Evolutionary conservation across 2,329 filamentous ascomycete species (phyloP).

Genomic region (Diaporthe aspalathi): DNA sequence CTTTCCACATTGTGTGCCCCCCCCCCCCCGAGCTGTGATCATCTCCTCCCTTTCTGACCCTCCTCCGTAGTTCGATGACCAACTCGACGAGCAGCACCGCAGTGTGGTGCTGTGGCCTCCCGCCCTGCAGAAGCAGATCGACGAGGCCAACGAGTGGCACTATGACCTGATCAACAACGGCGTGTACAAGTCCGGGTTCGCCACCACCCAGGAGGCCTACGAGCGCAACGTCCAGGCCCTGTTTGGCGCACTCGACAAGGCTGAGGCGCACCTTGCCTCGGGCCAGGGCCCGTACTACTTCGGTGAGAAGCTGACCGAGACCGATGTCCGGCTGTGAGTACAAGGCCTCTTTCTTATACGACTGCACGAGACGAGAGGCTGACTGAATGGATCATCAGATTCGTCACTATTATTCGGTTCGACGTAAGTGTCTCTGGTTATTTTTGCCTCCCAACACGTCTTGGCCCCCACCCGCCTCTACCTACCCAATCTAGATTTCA

Average conservation of each 20-base stretch:
- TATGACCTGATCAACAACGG: conserved; percentile 80
- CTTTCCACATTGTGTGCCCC: no score
- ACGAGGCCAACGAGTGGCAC: conserved; percentile 82
- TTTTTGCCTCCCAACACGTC: no score
- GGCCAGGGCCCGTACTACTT: conserved; percentile 76
- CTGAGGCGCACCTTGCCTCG: conserved; percentile 74
- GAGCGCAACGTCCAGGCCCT: conserved; percentile 76
- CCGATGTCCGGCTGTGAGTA: conserved; percentile 77
- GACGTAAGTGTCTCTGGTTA: conserved; percentile 57
- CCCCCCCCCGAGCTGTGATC: background rate
- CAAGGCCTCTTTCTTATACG: no score
- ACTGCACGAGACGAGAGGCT: background rate
- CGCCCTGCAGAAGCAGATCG: conserved; percentile 74
- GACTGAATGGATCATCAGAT: conserved; percentile 53
- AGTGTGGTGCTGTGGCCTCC: conserved; percentile 75
- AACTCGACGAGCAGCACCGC: conserved; percentile 70
- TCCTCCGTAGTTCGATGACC: conserved; percentile 72
- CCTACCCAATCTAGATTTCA: no score
- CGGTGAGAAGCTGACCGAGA: conserved; percentile 81
- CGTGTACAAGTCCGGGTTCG: conserved; percentile 83
- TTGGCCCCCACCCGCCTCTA: no score
- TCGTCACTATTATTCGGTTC: conserved; percentile 78
- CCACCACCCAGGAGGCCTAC: conserved; percentile 85
- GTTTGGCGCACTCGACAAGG: conserved; percentile 81
- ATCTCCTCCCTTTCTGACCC: background rate